These are phyloP conservation scores for Saccharomycopsis schoenii DNA, from an alignment of 805 yeast species.

Conservation along the genomic window DNA sequence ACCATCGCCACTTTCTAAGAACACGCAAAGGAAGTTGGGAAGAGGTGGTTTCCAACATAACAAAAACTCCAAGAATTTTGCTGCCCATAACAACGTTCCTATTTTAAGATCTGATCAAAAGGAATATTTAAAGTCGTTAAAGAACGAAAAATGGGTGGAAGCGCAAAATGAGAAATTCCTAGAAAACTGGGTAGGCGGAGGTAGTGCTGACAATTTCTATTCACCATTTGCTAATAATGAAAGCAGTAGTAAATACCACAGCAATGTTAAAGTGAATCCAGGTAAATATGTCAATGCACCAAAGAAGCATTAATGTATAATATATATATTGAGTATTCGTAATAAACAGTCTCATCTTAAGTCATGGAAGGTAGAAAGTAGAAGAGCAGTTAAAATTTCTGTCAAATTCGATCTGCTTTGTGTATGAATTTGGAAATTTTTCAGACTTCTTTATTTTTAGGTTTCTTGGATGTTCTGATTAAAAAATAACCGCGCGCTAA, in stretches of 20 bases:
- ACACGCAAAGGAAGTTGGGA: constrained; percentile 60
- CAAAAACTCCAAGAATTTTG: constrained; percentile 45
- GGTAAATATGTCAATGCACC: constrained; percentile 73
- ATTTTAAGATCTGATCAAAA: constrained; percentile 87
- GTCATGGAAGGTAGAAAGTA: too few relatives aligned
- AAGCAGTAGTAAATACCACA: constrained; percentile 35
- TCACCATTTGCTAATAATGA: constrained; percentile 73
- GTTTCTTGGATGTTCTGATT: background rate
- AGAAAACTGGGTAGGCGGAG: constrained; percentile 91
- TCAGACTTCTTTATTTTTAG: background rate
- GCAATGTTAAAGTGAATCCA: constrained; percentile 73
- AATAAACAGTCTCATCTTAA: background rate
- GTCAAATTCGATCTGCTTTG: background rate
- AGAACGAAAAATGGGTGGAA: constrained; percentile 80
- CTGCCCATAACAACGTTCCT: constrained; percentile 31
- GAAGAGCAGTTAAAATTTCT: background rate
- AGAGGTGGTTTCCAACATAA: constrained; percentile 73
- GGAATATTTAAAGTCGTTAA: constrained; percentile 81
- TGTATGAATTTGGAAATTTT: background rate
- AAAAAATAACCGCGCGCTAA: background rate
- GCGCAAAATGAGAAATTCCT: constrained; percentile 77
- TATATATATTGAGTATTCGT: background rate
- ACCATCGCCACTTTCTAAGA: constrained; percentile 81
- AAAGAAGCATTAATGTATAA: constrained; percentile 26
- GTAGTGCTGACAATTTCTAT: constrained; percentile 69